Base-by-base conservation (phyloP, 148 eudicot genomes). In the Vaccinium darrowii region DNA sequence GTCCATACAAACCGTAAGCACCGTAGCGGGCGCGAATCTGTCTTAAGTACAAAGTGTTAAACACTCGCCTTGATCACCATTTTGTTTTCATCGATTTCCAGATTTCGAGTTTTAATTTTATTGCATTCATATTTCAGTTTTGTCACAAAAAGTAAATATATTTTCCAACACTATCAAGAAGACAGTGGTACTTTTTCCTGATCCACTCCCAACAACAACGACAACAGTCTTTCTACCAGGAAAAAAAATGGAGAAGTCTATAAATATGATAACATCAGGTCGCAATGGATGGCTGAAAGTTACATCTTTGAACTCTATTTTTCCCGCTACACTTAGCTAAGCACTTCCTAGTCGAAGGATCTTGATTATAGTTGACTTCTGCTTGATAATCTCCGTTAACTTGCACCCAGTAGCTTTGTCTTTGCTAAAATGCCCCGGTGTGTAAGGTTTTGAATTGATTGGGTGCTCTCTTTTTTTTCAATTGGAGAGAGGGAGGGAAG, bases 191-290 rank as follows among this genome's bases (percentile, higher is more conserved):
- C 99, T 97, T 89, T 97, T 97, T 54, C 99, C 98, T 4, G 99
- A 97, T 30, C 99, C 99, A 88, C 99, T 97, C 67, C 99, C 98
- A 83, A 98, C 99, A 80, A 97, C 98, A 25, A 95, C 98, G 0
- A 98, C 98, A 73, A 92, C 95, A 8, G 98, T 95, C 91, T 94
- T 97, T 73, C 99, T 98, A 43, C 98, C 99, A 10, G 99, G 84
- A 95, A 97, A 90, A 93, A 93, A 94, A 25, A 97, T 91, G 56
- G 98, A 97, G 87, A 97, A 97, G 84, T 93, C 92, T 50, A 94
- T 86, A 82, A 97, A 94, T 88, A 97, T 94, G 88, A 94, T 88
- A 65, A 95, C 98, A 88, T 97, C 98, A 16, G 98, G 99, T 81
- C 98, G 89, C 52, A 98, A 97, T 30, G 99, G 99, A 53, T 97